Conservation (phyloP, 2,329 filamentous ascomycete genomes). For the Monilinia fructicola region DNA sequence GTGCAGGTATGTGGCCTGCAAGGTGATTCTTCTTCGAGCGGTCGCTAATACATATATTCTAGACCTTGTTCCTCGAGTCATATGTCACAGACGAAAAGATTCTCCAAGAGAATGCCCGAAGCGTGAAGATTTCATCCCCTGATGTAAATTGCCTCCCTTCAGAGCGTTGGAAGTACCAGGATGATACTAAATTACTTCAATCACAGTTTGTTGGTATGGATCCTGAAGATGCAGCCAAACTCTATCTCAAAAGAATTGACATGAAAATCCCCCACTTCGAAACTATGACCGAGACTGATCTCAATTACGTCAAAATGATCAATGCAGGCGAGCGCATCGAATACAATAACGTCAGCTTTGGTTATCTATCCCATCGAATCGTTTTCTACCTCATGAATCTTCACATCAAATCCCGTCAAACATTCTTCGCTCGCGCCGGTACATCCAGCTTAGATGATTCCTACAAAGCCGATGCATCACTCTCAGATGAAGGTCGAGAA, state of each 20-base stretch:
- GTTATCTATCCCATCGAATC: constrained; percentile 93
- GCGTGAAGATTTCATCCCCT: constrained; percentile 96
- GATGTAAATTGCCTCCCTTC: constrained; percentile 59
- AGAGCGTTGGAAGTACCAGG: constrained; percentile 16
- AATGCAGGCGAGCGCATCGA: constrained; percentile 91
- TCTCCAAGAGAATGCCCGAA: constrained; percentile 92
- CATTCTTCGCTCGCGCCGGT: constrained; percentile 88
- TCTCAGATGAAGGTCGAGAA: constrained; percentile 75
- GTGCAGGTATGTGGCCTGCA: constrained; percentile 63
- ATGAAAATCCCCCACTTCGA: constrained; percentile 94
- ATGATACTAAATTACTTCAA: constrained; percentile 24
- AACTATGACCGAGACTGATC: constrained; percentile 88
- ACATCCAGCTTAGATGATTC: constrained; percentile 84
- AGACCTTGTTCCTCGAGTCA: constrained; percentile 96
- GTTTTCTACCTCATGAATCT: constrained; percentile 98
- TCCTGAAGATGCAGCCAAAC: constrained; percentile 84
- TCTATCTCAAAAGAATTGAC: constrained; percentile 87
- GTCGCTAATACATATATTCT: constrained; percentile 27
- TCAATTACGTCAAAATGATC: constrained; percentile 99
- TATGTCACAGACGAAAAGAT: constrained; percentile 91
- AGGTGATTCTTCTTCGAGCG: not conserved
- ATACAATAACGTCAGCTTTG: constrained; percentile 96
- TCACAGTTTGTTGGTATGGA: constrained; percentile 85
- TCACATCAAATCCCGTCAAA: constrained; percentile 92
- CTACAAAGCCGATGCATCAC: constrained; percentile 84